Evolutionary conservation across 2,329 filamentous ascomycete genomes (phyloP), one percentile per base, ranked within the genome.

Genomic region (Chaetomium sp.): DNA sequence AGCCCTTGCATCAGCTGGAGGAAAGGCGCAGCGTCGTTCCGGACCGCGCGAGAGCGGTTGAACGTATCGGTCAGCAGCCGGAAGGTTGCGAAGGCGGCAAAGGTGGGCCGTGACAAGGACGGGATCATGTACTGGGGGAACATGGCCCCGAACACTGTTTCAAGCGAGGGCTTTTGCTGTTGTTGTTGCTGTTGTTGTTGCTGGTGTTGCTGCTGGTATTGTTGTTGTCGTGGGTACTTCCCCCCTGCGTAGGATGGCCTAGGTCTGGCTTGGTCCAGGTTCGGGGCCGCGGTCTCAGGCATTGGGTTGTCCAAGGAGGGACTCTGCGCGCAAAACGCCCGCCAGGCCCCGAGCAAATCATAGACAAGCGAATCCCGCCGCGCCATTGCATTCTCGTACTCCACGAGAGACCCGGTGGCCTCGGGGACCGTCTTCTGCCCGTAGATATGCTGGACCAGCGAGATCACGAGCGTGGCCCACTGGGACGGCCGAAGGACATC

Each of bases 311-410:
- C 8, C 6, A 37, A 66, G 37, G 27, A 11, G 12, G 56, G 36
- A 12, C 58, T 62, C n/a, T 71, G 70, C 14, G 70, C 57, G 34
- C 68, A 68, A 53, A 76, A 67, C 10, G 71, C 57, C 43, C 71
- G 70, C 74, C 74, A 77, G 12, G 72, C 67, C 27, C 72, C 68
- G 12, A 75, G 61, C 3, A 76, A 66, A 57, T 76, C 74, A 14
- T 62, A 59, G 2, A 75, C 60, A 54, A 75, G 67, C 7, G 55
- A 61, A 38, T 70, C 65, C 41, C 67, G 66, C 40, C 59, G 62
- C 11, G 61, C 61, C 59, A 70, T 66, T 49, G 64, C 63, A 10
- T 53, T 63, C 49, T 69, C 67, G 52, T 66, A 67, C 8, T 61
- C 61, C 38, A 65, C 61, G 9, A 65, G 56, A 11, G 66, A 63